Conservation (phyloP, 345 rosid species). For the Arabis hirsuta region DNA sequence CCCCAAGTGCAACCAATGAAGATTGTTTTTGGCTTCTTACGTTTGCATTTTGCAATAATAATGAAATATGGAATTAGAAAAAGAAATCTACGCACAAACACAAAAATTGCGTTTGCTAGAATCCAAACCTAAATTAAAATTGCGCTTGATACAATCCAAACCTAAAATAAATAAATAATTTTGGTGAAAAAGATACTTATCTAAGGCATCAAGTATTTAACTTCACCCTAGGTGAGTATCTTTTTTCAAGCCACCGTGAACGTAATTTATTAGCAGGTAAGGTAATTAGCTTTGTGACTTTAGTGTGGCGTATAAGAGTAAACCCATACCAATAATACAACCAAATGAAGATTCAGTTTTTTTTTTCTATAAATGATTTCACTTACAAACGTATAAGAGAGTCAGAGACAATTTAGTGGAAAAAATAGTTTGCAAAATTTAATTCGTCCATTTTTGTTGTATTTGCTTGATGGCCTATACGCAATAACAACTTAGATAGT, state of each 20-base stretch:
- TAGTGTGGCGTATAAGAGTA: conserved; percentile 7
- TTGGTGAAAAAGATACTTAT: no score
- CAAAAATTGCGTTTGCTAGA: no score
- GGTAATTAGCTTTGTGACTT: not conserved
- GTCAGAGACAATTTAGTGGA: not conserved
- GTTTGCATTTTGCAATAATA: no score
- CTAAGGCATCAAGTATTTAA: no score
- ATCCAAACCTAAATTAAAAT: no score
- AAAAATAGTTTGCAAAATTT: not conserved
- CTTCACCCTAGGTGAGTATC: not conserved
- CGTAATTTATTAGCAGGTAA: conserved; percentile 2
- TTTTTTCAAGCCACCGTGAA: conserved; percentile 17
- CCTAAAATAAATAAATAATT: no score
- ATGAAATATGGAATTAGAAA: no score
- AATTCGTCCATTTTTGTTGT: not conserved
- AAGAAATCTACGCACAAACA: no score
- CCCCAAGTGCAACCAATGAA: no score
- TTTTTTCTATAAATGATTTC: not conserved
- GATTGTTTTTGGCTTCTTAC: no score
- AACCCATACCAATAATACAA: not conserved
- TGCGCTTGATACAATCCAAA: no score
- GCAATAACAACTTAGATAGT: no score
- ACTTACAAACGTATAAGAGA: not conserved
- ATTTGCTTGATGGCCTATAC: not conserved
- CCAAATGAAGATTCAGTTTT: not conserved